Percentiles rank a stretch among this genome's conserved stretches.
Conservation (phyloP, 2,329 filamentous ascomycete species). For the Xenoacremonium recifei region DNA sequence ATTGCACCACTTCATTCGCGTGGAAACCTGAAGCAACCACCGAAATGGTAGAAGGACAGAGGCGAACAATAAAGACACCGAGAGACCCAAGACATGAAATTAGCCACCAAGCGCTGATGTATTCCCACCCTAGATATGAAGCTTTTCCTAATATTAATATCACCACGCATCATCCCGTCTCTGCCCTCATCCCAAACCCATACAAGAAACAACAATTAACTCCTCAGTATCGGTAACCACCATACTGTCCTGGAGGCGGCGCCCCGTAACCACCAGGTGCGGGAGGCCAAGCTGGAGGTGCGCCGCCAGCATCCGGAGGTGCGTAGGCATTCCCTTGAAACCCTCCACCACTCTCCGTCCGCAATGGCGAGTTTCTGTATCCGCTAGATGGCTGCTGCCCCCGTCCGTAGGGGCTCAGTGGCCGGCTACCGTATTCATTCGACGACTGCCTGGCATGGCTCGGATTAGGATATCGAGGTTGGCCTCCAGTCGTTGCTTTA, state of each 20-base stretch:
- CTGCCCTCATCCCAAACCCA: no score
- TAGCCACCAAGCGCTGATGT: no score
- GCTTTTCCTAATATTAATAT: no score
- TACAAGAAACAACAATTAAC: no score
- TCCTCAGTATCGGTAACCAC: constrained; percentile 34
- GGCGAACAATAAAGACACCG: no score
- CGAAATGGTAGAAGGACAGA: no score
- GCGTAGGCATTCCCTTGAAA: constrained; percentile 30
- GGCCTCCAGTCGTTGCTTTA: constrained; percentile 44
- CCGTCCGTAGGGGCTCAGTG: constrained; percentile 48
- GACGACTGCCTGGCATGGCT: constrained; percentile 41
- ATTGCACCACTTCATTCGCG: no score
- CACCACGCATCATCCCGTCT: no score
- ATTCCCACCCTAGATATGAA: no score
- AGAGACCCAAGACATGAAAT: no score
- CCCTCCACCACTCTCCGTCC: constrained; percentile 39
- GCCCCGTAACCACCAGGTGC: constrained; percentile 29
- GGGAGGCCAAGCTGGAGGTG: constrained; percentile 28
- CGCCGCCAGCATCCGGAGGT: constrained; percentile 24
- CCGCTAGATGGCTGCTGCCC: constrained; percentile 38
- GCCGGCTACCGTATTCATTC: constrained; percentile 42
- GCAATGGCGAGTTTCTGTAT: constrained; percentile 53
- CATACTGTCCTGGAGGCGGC: constrained; percentile 34
- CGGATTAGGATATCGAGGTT: constrained; percentile 33
- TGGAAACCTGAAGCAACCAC: no score